A percentile compares a stretch with the other conserved stretches of the same genome.
These are phyloP conservation scores for Lobulomyces angularis DNA, from an alignment of 192 early-diverging fungal species.

Conservation along the genomic window DNA sequence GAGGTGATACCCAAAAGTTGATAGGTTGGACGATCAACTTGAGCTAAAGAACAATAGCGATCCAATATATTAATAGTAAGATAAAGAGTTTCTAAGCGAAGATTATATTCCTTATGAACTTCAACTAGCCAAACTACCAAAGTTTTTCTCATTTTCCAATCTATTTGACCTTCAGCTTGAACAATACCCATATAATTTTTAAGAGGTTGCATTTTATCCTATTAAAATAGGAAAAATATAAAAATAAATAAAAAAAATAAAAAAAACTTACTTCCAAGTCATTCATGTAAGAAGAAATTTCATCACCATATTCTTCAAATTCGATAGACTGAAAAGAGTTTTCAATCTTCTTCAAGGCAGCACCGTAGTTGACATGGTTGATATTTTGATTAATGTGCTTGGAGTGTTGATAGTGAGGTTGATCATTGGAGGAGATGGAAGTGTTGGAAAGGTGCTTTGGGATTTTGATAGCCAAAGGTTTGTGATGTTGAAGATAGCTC, in stretches of 20 bases:
- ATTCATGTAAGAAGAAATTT: slow-evolving; percentile 4
- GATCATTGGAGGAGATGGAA: too few species aligned
- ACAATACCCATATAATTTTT: slow-evolving; percentile 25
- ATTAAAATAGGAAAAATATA: background rate
- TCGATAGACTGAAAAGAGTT: too few species aligned
- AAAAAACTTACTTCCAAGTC: slow-evolving; percentile 8
- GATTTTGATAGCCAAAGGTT: too few species aligned
- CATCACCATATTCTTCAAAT: slow-evolving; percentile 7
- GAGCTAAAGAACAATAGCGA: slow-evolving; percentile 23
- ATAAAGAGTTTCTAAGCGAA: slow-evolving; percentile 43
- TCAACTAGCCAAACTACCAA: slow-evolving; percentile 42
- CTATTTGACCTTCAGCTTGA: slow-evolving; percentile 34
- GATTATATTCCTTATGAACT: slow-evolving; percentile 36
- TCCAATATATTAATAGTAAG: slow-evolving; percentile 41
- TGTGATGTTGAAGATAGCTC: too few species aligned
- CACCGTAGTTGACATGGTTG: too few species aligned
- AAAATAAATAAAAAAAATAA: background rate
- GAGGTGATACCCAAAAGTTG: slow-evolving; percentile 43
- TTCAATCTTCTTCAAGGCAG: too few species aligned
- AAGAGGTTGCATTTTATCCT: slow-evolving; percentile 15
- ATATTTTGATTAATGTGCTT: too few species aligned
- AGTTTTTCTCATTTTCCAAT: slow-evolving; percentile 32
- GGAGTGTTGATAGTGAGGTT: too few species aligned
- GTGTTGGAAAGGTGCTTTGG: too few species aligned
- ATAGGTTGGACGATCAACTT: slow-evolving; percentile 20